A percentile compares a stretch with the other conserved stretches of the same genome.
Evolutionary conservation across 345 rosid genomes (phyloP).

Genomic region (Heritiera fomes): DNA sequence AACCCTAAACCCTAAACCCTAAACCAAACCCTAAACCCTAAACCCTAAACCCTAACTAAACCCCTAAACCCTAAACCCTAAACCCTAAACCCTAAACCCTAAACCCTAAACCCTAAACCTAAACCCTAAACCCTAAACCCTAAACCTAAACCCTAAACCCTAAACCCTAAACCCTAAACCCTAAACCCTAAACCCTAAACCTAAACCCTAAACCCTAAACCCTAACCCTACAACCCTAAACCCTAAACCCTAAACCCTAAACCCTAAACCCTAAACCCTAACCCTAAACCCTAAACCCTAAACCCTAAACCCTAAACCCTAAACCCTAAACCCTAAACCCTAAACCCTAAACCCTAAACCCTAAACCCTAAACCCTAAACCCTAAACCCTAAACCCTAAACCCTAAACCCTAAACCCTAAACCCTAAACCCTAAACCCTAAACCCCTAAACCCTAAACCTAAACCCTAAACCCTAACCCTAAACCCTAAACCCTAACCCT

Average conservation of each 20-base stretch:
- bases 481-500: conserved; percentile 19
- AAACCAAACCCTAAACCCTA: conserved; percentile 16
- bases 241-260: conserved; percentile 23
- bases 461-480: conserved; percentile 27
- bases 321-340: neutral
- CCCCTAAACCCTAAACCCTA: conserved; percentile 20
- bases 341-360: conserved; percentile 20
- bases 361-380: conserved; percentile 1
- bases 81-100: conserved; percentile 13
- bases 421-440: conserved; percentile 14
- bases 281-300: conserved; percentile 17
- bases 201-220: conserved; percentile 19
- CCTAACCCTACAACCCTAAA: conserved; percentile 25
- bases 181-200: conserved; percentile 15
- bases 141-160: neutral
- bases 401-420: conserved; percentile 26
- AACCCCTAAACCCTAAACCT: conserved; percentile 16
- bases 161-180: conserved; percentile 8
- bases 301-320: conserved; percentile 2
- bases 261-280: conserved; percentile 22
- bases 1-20: conserved; percentile 21
- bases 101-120: conserved; percentile 16
- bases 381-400: conserved; percentile 21
- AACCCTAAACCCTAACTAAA: conserved; percentile 18
- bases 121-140: neutral